Conservation (phyloP, 129 eudicot species). For the Smallanthus sonchifolius region DNA sequence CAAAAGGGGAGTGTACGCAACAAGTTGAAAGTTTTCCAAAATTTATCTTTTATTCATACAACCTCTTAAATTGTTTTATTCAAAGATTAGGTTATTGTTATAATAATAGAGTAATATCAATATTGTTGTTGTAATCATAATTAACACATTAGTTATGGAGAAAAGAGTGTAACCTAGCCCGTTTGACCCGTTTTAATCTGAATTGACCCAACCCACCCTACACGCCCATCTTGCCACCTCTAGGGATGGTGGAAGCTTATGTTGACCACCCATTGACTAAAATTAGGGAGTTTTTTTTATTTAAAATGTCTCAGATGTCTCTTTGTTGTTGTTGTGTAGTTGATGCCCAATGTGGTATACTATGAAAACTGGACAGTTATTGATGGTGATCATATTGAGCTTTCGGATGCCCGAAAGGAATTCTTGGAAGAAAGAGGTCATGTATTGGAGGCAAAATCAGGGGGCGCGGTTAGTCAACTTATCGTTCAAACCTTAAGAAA, state of each 20-base stretch:
- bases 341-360: conserved; percentile 57
- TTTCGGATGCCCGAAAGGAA: conserved; percentile 35
- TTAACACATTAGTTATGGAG: too few relatives aligned
- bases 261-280: background rate
- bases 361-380: conserved; percentile 78
- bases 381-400: conserved; percentile 78
- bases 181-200: too few relatives aligned
- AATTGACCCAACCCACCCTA: too few relatives aligned
- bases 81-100: too few relatives aligned
- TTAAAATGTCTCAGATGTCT: background rate
- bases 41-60: too few relatives aligned
- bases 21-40: background rate
- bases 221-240: too few relatives aligned
- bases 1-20: background rate
- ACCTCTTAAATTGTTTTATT: too few relatives aligned
- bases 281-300: background rate
- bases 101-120: too few relatives aligned
- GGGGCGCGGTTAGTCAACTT: conserved; percentile 73
- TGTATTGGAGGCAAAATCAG: conserved; percentile 39
- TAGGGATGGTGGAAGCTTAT: too few relatives aligned
- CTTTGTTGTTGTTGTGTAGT: conserved; percentile 29
- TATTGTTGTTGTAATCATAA: too few relatives aligned
- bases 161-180: too few relatives aligned
- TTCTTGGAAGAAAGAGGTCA: conserved; percentile 79
- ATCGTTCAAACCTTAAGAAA: conserved; percentile 50